Evolutionary conservation across 768 basidiomycete genomes (phyloP), one percentile per base, ranked within the genome.

Genomic region (Gautieria morchelliformis): DNA sequence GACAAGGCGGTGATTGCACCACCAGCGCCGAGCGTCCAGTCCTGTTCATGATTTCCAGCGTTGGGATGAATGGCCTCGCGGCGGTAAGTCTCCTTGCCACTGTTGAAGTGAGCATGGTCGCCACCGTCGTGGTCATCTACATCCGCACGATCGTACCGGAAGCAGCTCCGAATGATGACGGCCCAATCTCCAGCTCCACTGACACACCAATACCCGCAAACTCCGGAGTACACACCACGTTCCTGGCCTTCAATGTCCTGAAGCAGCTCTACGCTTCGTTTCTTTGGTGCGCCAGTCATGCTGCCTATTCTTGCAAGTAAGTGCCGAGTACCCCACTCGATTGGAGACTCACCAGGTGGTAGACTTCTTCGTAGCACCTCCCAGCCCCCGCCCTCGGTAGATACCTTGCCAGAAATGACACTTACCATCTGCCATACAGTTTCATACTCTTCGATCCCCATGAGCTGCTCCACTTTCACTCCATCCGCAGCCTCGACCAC

Each of bases 211-310:
- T 94, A 98, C 1, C 94, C 94, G 59, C 93, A 85, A 5, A 92
- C 88, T 33, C 94, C 93, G 19, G 94, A 96, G 67, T 98, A 98
- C 17, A 93, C 73, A 27, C 83, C 79, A 30, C 94, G 80, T 48
- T 84, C 78, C 42, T 76, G 68, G 47, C 77, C 78, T 68, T 97
- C 94, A 2, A 96, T 77, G 0, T 74, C 75, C 60, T 89, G 87
- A 8, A 98, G 76, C 37, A 98, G 85, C 69, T 96, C 89, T 8
- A 96, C 85, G 56, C 89, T 91, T 33, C 94, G 84, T 64, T 95
- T 87, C 73, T 97, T 98, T 0, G 94, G 94, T 0, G 94, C 94
- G 37, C 94, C 94, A 2, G 94, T 97, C 94, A 98, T 98, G 59
- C 91, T 93, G 1, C 93, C 92, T 93, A 59, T 33, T 9, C 30